These are phyloP conservation scores for Saccharomycopsis sp. DNA, from an alignment of 805 yeast species.

Conservation along the genomic window DNA sequence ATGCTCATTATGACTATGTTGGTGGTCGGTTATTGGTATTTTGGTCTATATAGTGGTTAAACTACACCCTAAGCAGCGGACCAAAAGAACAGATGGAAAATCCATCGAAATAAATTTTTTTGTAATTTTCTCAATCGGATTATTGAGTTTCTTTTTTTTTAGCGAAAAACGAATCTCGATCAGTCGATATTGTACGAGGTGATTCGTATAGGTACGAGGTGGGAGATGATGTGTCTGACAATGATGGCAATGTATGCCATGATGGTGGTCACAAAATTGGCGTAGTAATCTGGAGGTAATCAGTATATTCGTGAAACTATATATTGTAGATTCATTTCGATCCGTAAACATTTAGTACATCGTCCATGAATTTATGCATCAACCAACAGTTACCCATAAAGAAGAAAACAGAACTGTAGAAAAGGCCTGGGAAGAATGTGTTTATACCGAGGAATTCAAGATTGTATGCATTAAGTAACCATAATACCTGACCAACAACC, in stretches of 20 bases:
- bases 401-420: slow-evolving; percentile 50
- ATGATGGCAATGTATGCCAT: too few species aligned
- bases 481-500: slow-evolving; percentile 63
- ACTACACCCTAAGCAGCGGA: background rate
- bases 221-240: too few species aligned
- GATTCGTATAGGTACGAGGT: too few species aligned
- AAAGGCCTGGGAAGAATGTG: slow-evolving; percentile 55
- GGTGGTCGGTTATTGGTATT: background rate
- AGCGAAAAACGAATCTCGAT: background rate
- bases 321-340: background rate
- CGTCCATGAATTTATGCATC: slow-evolving; percentile 48
- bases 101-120: background rate
- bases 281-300: too few species aligned
- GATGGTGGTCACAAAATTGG: too few species aligned
- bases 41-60: background rate
- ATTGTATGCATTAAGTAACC: slow-evolving; percentile 74
- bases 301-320: too few species aligned
- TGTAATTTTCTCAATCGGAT: background rate
- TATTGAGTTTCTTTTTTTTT: too few species aligned
- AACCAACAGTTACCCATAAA: slow-evolving; percentile 58
- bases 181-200: too few species aligned
- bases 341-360: slow-evolving; percentile 23
- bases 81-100: background rate
- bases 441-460: slow-evolving; percentile 73
- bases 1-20: background rate